phyloP scores from a whole-genome alignment of 2,329 filamentous ascomycete genomes.

The Dothideomycetes sp. region DNA sequence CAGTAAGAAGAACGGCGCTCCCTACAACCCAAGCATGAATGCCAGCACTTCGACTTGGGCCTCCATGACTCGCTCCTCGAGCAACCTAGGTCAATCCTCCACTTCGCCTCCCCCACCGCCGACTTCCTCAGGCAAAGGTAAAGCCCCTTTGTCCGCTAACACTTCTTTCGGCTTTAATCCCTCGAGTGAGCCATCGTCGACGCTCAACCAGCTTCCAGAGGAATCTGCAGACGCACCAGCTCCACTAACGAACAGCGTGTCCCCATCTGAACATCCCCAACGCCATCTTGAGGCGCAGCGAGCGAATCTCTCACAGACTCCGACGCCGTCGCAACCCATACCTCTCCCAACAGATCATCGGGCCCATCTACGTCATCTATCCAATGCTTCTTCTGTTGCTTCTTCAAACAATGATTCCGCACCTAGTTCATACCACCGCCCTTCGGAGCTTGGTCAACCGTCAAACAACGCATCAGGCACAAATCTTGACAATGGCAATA shows the following conservation, averaged over 20 bases:
- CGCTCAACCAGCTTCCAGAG: slow-evolving; percentile 22
- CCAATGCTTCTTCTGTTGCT: slow-evolving; percentile 72
- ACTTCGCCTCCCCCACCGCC: slow-evolving; percentile 17
- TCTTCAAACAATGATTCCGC: slow-evolving; percentile 65
- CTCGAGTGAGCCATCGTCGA: slow-evolving; percentile 30
- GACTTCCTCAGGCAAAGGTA: slow-evolving; percentile 31
- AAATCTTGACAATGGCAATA: slow-evolving; percentile 3
- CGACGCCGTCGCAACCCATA: slow-evolving; percentile 13
- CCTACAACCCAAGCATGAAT: slow-evolving; percentile 28
- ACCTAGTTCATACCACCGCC: slow-evolving; percentile 29
- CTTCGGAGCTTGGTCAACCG: slow-evolving; percentile 1
- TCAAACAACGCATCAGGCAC: slow-evolving; percentile 4
- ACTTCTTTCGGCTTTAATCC: slow-evolving; percentile 31
- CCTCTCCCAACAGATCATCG: slow-evolving; percentile 13
- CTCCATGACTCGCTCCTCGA: slow-evolving; percentile 27
- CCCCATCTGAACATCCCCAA: slow-evolving; percentile 28
- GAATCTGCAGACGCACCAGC: slow-evolving; percentile 15
- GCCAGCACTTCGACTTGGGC: slow-evolving; percentile 22
- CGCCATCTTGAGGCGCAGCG: slow-evolving; percentile 35
- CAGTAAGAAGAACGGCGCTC: slow-evolving; percentile 53
- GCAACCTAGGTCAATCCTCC: slow-evolving; percentile 33
- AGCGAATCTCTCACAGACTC: slow-evolving; percentile 24
- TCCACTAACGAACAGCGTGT: no score
- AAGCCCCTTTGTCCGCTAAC: slow-evolving; percentile 28
- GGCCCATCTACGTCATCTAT: slow-evolving; percentile 56